Conservation (phyloP, 2,329 filamentous ascomycete genomes). For the Ascochyta koolunga region DNA sequence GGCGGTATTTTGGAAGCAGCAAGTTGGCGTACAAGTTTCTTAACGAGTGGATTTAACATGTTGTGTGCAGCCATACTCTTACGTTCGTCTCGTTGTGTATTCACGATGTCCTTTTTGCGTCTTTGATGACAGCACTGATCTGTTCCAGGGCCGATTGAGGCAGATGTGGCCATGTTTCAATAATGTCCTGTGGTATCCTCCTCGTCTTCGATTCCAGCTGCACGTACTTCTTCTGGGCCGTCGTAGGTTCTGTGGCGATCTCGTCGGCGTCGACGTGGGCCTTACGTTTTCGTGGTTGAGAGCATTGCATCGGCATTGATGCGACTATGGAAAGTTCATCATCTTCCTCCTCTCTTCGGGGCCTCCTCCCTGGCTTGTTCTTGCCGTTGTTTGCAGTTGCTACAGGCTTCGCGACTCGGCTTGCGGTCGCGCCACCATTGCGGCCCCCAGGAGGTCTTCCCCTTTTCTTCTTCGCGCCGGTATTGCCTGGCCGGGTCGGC, state of each 20-base stretch:
- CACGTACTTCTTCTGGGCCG: constrained; percentile 33
- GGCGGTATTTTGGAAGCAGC: constrained; percentile 70
- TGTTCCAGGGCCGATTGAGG: constrained; percentile 61
- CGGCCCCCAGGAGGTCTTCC: constrained; percentile 34
- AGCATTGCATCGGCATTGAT: background rate
- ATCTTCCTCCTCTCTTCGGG: constrained; percentile 15
- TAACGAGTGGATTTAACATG: constrained; percentile 62
- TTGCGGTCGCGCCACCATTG: constrained; percentile 22
- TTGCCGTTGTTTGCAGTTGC: constrained; percentile 14
- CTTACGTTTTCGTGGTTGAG: constrained; percentile 29
- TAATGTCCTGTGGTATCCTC: constrained; percentile 45
- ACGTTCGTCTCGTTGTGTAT: constrained; percentile 57
- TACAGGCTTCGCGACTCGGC: constrained; percentile 20
- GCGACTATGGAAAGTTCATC: constrained; percentile 6
- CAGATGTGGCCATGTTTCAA: constrained; percentile 61
- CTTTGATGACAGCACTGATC: constrained; percentile 62
- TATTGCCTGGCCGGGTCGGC: constrained; percentile 25
- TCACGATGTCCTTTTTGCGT: constrained; percentile 67
- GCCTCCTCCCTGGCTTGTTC: constrained; percentile 20
- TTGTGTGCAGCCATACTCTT: constrained; percentile 60
- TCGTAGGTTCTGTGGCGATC: constrained; percentile 22
- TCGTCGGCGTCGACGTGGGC: constrained; percentile 24
- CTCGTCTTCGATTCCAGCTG: constrained; percentile 45
- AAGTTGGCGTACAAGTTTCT: constrained; percentile 64
- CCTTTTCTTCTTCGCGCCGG: constrained; percentile 26